A percentile compares a stretch with the other conserved stretches of the same genome.
These are phyloP conservation scores for Plantago major DNA, from an alignment of 257 asterid species.

Conservation along the genomic window DNA sequence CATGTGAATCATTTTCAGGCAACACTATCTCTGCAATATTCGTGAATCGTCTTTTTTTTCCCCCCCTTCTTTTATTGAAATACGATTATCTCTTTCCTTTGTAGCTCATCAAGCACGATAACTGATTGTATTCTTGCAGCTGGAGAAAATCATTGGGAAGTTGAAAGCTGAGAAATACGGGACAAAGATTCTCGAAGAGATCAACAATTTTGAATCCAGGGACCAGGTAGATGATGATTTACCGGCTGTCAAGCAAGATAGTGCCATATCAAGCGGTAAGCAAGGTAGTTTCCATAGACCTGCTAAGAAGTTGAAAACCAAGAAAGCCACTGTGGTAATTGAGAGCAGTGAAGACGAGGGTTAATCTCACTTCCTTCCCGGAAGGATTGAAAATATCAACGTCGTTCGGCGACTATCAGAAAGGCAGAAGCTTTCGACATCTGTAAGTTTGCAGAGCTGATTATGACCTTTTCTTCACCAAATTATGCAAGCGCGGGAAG, in stretches of 20 bases:
- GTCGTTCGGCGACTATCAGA: neutral
- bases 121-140: slow-evolving; percentile 35
- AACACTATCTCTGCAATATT: neutral
- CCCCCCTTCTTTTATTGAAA: neutral
- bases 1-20: no score
- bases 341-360: slow-evolving; percentile 81
- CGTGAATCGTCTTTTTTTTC: no score
- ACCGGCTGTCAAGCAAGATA: slow-evolving; percentile 25
- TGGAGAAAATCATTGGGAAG: slow-evolving; percentile 87
- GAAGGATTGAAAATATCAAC: neutral
- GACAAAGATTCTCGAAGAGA: slow-evolving; percentile 52
- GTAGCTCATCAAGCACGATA: neutral
- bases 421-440: no score
- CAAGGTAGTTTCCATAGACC: slow-evolving; percentile 26
- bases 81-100: no score
- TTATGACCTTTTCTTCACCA: no score
- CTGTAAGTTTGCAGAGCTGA: no score
- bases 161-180: slow-evolving; percentile 80
- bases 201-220: slow-evolving; percentile 33
- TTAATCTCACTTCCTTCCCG: slow-evolving; percentile 19
- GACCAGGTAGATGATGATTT: slow-evolving; percentile 24
- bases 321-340: slow-evolving; percentile 43
- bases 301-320: slow-evolving; percentile 48
- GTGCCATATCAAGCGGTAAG: slow-evolving; percentile 20
- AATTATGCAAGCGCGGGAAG: no score